Evolutionary conservation across 2,329 filamentous ascomycete genomes (phyloP), one percentile per base, ranked within the genome.

Genomic region (Helotiales sp.): DNA sequence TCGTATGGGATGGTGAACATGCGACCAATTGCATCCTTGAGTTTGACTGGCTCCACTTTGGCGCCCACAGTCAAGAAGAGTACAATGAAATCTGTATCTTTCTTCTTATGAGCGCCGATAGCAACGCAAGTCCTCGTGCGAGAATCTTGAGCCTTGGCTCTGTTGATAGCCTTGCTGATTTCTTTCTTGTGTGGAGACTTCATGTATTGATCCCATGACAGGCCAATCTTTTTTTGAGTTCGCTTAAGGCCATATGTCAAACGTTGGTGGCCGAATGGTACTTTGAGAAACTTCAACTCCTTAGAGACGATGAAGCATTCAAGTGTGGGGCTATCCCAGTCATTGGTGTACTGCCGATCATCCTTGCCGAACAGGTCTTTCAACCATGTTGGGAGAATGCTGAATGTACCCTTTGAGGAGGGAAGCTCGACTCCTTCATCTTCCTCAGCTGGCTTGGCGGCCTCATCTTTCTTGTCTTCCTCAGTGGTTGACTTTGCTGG

Each of bases 161-260:
- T 27, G 19, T 2, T 24, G 13, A 54, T 36, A 9, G 52, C 42
- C 40, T 46, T 31, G 42, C 31, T 54, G 52, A 54, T 54, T 5
- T 44, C 38, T 47, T 54, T 48, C 19, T 47, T 33, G n/a, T 36
- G 17, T 6, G 30, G 29, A 31, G 42, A 47, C 9, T 29, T 29
- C n/a, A 47, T 54, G 42, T 47, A 54, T 15, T 54, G 40, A 27
- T 54, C 52, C 52, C 52, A 54, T 8, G 52, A 24, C 27, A 54
- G 13, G 27, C 38, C 44, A 4, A 34, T 13, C 31, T 54, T 54
- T 10, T 24, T 24, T 30, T 48, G 44, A 31, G 46, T 48, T 46
- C 42, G 29, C 30, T 38, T 54, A 1, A 54, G 30, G 8, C 52
- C 52, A n/a, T 47, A 36, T 1, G 52, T 38, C 13, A 54, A 31